Evolutionary conservation across 108 stramenopile species (phyloP).

Genomic region (Aurantiochytrium sp.): DNA sequence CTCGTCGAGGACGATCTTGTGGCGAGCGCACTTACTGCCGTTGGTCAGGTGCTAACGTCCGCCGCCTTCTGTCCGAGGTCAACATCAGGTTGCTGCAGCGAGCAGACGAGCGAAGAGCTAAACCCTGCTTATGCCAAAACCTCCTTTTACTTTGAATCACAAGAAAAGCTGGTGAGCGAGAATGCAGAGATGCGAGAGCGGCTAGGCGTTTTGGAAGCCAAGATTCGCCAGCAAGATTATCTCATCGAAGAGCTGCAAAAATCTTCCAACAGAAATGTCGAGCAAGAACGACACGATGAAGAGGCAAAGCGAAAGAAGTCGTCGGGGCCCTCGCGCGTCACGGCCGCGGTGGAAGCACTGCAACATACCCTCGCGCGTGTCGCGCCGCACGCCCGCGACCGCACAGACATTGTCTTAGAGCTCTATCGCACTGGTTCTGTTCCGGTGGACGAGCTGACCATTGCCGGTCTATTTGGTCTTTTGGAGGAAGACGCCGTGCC

Average conservation of each 20-base stretch:
- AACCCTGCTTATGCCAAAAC: neutral
- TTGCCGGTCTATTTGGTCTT: neutral
- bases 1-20: neutral
- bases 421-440: neutral
- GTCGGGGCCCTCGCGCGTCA: too few species aligned
- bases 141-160: neutral
- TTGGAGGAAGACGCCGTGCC: neutral
- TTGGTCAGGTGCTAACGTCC: neutral
- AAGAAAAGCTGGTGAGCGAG: neutral
- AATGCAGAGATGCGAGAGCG: neutral
- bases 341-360: neutral
- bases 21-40: neutral
- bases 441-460: neutral
- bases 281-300: neutral
- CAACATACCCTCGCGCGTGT: neutral
- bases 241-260: neutral
- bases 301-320: too few species aligned
- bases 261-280: neutral
- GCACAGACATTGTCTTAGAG: neutral
- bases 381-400: neutral
- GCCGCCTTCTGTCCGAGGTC: neutral
- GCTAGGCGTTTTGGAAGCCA: neutral
- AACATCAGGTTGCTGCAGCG: too few species aligned
- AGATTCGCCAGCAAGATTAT: neutral
- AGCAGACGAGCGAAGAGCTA: neutral